Base-by-base conservation (phyloP, 495 filamentous ascomycete species). In the Choiromyces venosus region DNA sequence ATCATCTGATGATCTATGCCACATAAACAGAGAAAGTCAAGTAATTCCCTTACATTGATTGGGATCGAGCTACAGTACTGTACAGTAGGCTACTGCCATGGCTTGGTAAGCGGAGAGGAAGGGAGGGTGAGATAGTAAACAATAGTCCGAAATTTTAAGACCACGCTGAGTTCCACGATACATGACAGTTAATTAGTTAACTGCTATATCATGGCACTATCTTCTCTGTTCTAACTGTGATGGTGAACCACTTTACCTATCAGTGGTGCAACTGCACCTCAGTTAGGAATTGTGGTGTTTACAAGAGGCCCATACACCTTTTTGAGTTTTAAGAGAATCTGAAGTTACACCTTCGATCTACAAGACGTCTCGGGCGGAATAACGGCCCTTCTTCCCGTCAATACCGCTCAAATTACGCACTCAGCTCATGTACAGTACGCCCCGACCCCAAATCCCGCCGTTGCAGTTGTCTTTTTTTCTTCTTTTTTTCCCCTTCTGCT, bases 11-110 rank as follows among this genome's bases (percentile, higher is more conserved):
- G 35, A 46, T 56, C 46, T 56, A 14, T 44, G 33, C 40, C 36
- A 46, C 38, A n/a, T 12, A 19, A 21, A 12, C 66, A 25, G 37
- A 44, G 44, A 29, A 21, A 61, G 18, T 67, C 38, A 39, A 37
- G 52, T 25, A 35, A 21, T 56, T 71, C 18, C n/a, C 38, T 21
- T 44, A 36, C 40, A 33, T 61, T 37, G 64, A 9, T 75, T 68
- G 67, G 64, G 29, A 3, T 39, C 14, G 68, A 66, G 33, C 71
- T 66, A 77, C 68, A 75, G 73, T 76, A 69, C 75, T 73, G n/a
- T n/a, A n/a, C n/a, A n/a, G n/a, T n/a, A 67, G 75, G 12, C 46
- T 12, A 25, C 46, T 52, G 1, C 44, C 5, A 8, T 52, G 44
- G 44, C 44, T 14, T 0, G 21, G 44, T n/a, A n/a, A 25, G 46